Evolutionary conservation across 257 asterid species (phyloP).

Genomic region (Forsythia suspensa): DNA sequence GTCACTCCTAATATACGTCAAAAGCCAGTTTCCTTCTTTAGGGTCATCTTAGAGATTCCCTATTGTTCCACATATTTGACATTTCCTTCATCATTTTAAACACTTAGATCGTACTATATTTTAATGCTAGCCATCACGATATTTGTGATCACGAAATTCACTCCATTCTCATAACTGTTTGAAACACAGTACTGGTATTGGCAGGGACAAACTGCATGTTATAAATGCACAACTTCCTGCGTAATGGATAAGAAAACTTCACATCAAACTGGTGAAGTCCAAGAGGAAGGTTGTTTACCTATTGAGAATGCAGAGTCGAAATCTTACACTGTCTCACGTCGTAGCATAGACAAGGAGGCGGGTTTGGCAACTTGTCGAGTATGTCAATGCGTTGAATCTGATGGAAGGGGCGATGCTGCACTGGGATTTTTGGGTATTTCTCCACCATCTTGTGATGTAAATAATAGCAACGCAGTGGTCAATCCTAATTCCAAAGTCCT

Average conservation of each 20-base stretch:
- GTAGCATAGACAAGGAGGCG: conserved; percentile 51
- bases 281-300: conserved; percentile 32
- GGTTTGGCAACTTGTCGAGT: conserved; percentile 72
- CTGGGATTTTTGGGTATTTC: conserved; percentile 67
- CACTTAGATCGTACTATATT: conserved; percentile 18
- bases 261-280: conserved; percentile 30
- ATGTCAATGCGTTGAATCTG: conserved; percentile 83
- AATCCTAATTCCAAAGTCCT: conserved; percentile 36
- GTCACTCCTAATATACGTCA: not conserved
- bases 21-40: not conserved
- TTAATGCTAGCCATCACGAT: conserved; percentile 10
- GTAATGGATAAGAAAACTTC: conserved; percentile 51
- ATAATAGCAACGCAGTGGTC: conserved; percentile 33
- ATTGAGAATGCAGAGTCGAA: conserved; percentile 38
- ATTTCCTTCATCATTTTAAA: not conserved
- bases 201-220: conserved; percentile 12
- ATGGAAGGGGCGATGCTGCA: conserved; percentile 72
- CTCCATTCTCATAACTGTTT: conserved; percentile 22
- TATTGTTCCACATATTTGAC: not conserved
- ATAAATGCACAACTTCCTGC: conserved; percentile 19
- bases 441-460: conserved; percentile 46
- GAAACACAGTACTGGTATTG: conserved; percentile 21
- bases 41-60: not conserved
- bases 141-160: conserved; percentile 23
- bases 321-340: conserved; percentile 35